phyloP scores from a whole-genome alignment of 495 filamentous ascomycete species.

The Thermochaetoides thermophila region DNA sequence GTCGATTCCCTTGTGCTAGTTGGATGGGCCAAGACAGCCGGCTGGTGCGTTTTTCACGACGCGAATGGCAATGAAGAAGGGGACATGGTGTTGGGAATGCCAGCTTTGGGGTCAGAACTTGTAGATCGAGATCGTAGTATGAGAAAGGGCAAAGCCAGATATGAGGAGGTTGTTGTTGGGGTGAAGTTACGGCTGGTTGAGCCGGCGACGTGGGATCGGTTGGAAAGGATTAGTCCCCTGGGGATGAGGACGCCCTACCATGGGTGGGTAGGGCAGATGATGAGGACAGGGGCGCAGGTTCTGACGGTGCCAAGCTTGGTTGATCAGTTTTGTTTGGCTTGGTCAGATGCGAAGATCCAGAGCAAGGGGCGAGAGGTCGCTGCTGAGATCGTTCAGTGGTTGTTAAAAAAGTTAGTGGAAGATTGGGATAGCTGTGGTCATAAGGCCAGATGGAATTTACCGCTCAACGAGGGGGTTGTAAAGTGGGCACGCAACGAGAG shows the following conservation, averaged over 20 bases:
- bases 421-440: neutral
- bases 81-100: neutral
- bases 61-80: neutral
- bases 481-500: neutral
- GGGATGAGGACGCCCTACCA: neutral
- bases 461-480: neutral
- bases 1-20: constrained; percentile 13
- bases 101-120: too few species aligned
- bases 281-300: constrained; percentile 1
- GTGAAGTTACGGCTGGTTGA: neutral
- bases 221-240: neutral
- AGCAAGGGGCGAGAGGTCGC: neutral
- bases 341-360: neutral
- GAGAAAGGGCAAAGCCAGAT: too few species aligned
- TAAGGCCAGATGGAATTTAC: neutral
- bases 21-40: constrained; percentile 15
- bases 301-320: constrained; percentile 2
- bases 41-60: constrained; percentile 1
- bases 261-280: constrained; percentile 2
- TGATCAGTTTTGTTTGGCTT: constrained; percentile 3
- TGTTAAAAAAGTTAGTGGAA: neutral
- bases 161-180: neutral
- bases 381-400: constrained; percentile 1
- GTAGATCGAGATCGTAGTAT: too few species aligned
- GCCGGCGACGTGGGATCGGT: neutral